Base-by-base conservation (phyloP, 2,329 filamentous ascomycete species). In the Stemphylium lycopersici region DNA sequence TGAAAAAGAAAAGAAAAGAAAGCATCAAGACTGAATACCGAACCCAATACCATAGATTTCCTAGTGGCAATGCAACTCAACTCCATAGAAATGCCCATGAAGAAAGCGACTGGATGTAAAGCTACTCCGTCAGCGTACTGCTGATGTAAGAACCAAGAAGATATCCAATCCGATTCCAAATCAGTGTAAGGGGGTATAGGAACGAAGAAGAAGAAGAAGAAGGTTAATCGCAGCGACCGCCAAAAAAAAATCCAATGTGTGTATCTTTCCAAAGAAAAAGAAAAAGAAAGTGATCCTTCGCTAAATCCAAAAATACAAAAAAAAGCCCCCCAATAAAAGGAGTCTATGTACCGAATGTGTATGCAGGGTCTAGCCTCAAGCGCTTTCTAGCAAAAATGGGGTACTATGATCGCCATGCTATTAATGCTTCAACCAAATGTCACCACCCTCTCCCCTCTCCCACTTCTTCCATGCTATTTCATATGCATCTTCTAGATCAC, bases 401-500 rank as follows among this genome's bases (percentile, higher is more conserved):
- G n/a, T n/a, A n/a, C n/a, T n/a, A n/a, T n/a, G n/a, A n/a, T 50
- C 33, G 31, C 13, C 22, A 26, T 34, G 39, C n/a, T 29, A 34
- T 49, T 33, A 26, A 11, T 52, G 37, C 46, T 66, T 59, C 51
- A 99, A 82, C 82, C 91, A 95, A 62, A 99, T 96, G 79, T 99
- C 95, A 7, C 93, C 93, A n/a, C 90, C 88, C 75, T 91, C 85
- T 11, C 91, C 93, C 36, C 80, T 81, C 34, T 93, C 91, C 93
- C 95, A 99, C 70, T 86, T 84, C 65, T 83, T 82, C 95, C 95
- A 99, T 15, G 93, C 92, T 71, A 90, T 85, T 61, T 90, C 87
- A 73, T 97, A 99, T 11, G 92, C 93, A 57, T 85, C 83, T 78
- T 99, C 95, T 16, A 99, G 78, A 76, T 98, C 93, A 41, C 82